These are phyloP conservation scores for Barnettozyma hawaiiensis DNA, from an alignment of 1,139 yeast species.

Conservation along the genomic window DNA sequence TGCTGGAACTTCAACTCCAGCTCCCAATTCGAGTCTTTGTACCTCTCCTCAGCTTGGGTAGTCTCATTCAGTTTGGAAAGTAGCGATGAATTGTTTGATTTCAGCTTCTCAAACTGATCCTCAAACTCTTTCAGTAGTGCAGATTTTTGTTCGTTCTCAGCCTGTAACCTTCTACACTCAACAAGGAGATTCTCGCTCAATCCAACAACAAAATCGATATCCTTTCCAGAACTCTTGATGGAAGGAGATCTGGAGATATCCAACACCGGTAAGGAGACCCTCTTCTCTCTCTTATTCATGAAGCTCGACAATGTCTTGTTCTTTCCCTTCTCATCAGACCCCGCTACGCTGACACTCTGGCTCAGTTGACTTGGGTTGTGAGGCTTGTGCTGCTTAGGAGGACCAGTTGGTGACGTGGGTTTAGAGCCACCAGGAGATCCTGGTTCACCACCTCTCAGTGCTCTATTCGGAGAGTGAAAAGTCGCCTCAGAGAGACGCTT, in stretches of 20 bases:
- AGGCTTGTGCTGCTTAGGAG: constrained; percentile 12
- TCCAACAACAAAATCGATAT: constrained; percentile 77
- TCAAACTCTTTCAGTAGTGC: constrained; percentile 26
- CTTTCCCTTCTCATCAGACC: constrained; percentile 9
- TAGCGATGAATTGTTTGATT: constrained; percentile 33
- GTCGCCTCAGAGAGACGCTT: constrained; percentile 41
- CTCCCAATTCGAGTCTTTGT: constrained; percentile 76
- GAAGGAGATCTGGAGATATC: constrained; percentile 25
- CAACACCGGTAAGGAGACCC: constrained; percentile 28
- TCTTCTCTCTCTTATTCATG: constrained; percentile 27
- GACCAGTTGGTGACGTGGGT: constrained; percentile 1
- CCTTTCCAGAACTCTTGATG: constrained; percentile 36
- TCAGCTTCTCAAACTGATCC: constrained; percentile 39
- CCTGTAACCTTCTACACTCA: constrained; percentile 74
- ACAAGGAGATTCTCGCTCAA: constrained; percentile 71
- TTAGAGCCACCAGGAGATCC: background rate
- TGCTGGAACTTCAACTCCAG: constrained; percentile 54
- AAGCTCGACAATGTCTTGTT: constrained; percentile 28
- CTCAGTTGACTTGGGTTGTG: constrained; percentile 26
- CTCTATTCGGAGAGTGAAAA: constrained; percentile 26
- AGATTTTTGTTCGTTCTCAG: constrained; percentile 53
- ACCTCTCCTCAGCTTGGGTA: constrained; percentile 39
- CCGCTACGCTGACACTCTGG: constrained; percentile 6
- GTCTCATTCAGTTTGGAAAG: constrained; percentile 31
- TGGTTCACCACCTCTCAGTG: constrained; percentile 16